phyloP scores from a whole-genome alignment of 192 early-diverging fungal species.

The Podila minutissima region DNA sequence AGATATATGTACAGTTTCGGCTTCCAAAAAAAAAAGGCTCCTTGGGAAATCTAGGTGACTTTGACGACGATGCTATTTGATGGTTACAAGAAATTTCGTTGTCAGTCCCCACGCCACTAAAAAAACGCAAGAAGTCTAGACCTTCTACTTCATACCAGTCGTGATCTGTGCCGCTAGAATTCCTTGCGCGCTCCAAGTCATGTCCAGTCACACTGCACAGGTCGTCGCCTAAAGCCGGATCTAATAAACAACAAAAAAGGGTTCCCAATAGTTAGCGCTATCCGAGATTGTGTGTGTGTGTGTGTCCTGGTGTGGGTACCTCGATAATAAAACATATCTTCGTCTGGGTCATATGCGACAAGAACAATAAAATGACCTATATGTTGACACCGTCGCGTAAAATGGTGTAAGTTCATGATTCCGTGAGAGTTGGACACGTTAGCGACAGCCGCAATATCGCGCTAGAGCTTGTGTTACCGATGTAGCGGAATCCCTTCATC shows the following conservation, averaged over 20 bases:
- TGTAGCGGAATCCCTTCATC: conserved; percentile 48
- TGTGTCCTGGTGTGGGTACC: conserved; percentile 11
- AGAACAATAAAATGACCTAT: conserved; percentile 89
- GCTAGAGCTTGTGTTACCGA: conserved; percentile 43
- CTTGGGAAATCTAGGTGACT: background rate
- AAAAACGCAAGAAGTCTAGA: background rate
- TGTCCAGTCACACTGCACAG: conserved; percentile 75
- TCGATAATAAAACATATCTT: conserved; percentile 85
- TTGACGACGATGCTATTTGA: background rate
- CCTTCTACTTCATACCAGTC: conserved; percentile 67
- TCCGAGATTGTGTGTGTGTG: background rate
- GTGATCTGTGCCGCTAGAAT: conserved; percentile 80
- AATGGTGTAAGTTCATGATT: conserved; percentile 18
- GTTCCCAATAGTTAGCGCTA: background rate
- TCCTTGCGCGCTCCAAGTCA: conserved; percentile 74
- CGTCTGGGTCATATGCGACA: conserved; percentile 83
- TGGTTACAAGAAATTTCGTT: background rate
- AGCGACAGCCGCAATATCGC: background rate
- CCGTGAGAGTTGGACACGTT: conserved; percentile 5
- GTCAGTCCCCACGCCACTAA: background rate
- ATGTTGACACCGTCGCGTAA: background rate
- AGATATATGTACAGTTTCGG: too few species aligned
- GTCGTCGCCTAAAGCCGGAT: conserved; percentile 79
- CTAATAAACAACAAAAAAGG: conserved; percentile 29
- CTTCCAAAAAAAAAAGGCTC: too few species aligned